Base-by-base conservation (phyloP, 805 yeast genomes). In the Ogataea polymorpha region DNA sequence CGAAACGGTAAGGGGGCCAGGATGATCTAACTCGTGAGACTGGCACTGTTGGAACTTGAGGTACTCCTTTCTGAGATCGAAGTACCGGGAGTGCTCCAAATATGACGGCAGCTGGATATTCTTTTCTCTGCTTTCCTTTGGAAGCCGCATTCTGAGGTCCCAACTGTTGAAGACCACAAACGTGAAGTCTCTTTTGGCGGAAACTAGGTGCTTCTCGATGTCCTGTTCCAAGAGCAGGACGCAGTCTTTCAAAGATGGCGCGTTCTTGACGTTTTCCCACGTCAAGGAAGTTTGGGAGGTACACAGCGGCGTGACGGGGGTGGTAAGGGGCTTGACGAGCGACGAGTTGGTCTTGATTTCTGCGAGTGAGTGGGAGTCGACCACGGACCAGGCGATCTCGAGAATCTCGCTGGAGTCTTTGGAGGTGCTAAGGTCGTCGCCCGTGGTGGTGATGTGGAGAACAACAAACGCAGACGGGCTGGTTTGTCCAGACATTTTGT, bases 41-140 rank as follows among this genome's bases (percentile, higher is more conserved):
- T 78, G 78, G 5, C 70, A 48, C 23, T 65, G 66, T 59, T 82
- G 86, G 86, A 88, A 84, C 51, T 79, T 82, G 30, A 72, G 58
- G 61, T 74, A 87, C 61, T 90, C 97, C 45, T 74, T 76, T 56
- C 75, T 74, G 46, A 89, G 64, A 61, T 87, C 96, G 62, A 86
- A 88, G 17, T 83, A 73, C 32, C 80, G 71, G 3, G 96, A 85
- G 49, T 82, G 81, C 58, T 82, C 86, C 44, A 90, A 64, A 58
- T 82, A 86, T 4, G 75, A 70, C 0, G 96, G 96, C 41, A 89
- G 70, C 4, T 71, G 74, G 42, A 84, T 80, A 9, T 77, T 74
- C 57, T 83, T 79, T 56, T 86, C 95, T 29, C 87, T 70, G 6
- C 95, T 86, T 59, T 88, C 95, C 35, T 95, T 72, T 10, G 85